Base-by-base conservation (phyloP, 176 grass and related monocot genomes). In the Melocanna baccifera region DNA sequence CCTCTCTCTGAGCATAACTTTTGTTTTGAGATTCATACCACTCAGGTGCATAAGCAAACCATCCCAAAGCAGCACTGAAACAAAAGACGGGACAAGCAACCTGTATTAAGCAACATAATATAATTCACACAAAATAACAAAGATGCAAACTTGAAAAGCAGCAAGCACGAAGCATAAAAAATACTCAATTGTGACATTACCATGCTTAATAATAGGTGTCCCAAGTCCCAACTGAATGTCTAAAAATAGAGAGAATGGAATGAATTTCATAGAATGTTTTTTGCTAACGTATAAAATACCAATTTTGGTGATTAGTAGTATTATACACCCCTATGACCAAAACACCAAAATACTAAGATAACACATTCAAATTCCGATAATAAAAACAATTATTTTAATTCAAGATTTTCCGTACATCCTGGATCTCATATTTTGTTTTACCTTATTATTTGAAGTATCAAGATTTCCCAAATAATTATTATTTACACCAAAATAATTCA, bases 21-120 rank as follows among this genome's bases (percentile, higher is more conserved):
- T 96, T 99, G 86, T 85, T 99, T 83, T 88, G 89, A 70, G 93
- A 89, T 91, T 99, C 96, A 81, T 99, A 93, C 88, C 88, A 99
- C 78, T 99, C 93, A 62, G 89, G 91, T n/a, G 79, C 81, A 92
- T 92, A 90, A 81, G 93, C 93, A 94, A 99, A 99, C 96, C 93
- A 96, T 88, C 96, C 93, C 88, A 99, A 96, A 75, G 96, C 88
- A 90, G 93, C 90, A 87, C 96, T 99, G 82, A 28, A 85, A 89
- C 57, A 88, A 75, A 81, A 86, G 26, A 45, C 39, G 18, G 39
- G 57, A 42, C 34, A 56, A 66, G n/a, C 14, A 88, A 81, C 71
- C 55, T 73, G 55, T 57, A 87, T 83, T 79, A 85, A 26, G 66
- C 36, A 80, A 75, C 14, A 58, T 69, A 34, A 83, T 69, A 83